Evolutionary conservation across 805 yeast genomes (phyloP).

Genomic region (Myxozyma mucilagina): DNA sequence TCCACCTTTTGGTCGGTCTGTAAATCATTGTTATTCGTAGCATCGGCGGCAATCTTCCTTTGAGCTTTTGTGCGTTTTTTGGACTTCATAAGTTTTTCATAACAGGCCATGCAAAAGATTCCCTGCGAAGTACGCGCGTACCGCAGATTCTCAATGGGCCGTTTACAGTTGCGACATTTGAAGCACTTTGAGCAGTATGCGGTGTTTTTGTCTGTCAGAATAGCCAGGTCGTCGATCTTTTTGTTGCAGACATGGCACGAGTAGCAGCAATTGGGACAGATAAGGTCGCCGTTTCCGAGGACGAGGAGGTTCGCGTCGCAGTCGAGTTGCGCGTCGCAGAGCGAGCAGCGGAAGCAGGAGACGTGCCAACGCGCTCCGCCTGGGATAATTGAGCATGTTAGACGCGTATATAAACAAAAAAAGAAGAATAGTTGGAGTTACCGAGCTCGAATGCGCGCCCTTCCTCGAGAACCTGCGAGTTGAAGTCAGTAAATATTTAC

Average conservation of each 20-base stretch:
- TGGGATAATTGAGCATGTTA: background rate
- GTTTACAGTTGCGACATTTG: slow-evolving; percentile 83
- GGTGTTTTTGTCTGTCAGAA: slow-evolving; percentile 81
- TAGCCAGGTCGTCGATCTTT: slow-evolving; percentile 90
- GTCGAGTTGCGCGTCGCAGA: slow-evolving; percentile 74
- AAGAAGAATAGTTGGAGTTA: slow-evolving; percentile 18
- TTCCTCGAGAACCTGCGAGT: slow-evolving; percentile 60
- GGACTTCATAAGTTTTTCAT: slow-evolving; percentile 74
- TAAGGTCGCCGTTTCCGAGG: slow-evolving; percentile 86
- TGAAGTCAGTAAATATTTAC: slow-evolving; percentile 27
- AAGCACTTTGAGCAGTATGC: slow-evolving; percentile 92
- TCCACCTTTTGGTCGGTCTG: too few relatives aligned
- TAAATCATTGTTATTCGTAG: too few relatives aligned
- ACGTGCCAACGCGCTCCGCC: slow-evolving; percentile 97
- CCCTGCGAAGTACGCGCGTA: slow-evolving; percentile 95
- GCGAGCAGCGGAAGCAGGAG: slow-evolving; percentile 85
- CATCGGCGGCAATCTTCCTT: background rate
- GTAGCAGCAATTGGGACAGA: slow-evolving; percentile 91
- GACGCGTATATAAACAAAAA: background rate
- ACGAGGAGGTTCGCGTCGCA: slow-evolving; percentile 88
- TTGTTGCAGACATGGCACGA: slow-evolving; percentile 80
- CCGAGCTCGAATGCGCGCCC: slow-evolving; percentile 90
- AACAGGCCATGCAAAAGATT: slow-evolving; percentile 88
- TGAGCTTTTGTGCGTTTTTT: slow-evolving; percentile 49
- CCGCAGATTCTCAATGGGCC: slow-evolving; percentile 79